phyloP scores from a whole-genome alignment of 495 filamentous ascomycete species.

The Trichoderma gamsii region DNA sequence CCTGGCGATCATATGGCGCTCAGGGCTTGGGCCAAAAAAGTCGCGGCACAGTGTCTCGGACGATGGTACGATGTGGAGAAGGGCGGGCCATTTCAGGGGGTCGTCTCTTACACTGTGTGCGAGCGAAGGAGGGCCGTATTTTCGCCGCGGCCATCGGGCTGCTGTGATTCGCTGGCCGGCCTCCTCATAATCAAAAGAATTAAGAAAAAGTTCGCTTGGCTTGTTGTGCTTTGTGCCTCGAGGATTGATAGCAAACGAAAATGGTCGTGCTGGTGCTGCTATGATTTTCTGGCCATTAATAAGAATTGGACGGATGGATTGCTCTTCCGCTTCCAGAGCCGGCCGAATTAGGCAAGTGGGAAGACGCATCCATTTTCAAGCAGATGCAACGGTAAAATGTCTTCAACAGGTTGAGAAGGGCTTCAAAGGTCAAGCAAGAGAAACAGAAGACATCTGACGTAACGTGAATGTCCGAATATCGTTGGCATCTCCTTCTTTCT shows the following conservation, averaged over 20 bases:
- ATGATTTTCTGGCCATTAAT: not conserved
- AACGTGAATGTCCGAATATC: not conserved
- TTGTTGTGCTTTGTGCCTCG: not conserved
- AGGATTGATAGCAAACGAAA: not conserved
- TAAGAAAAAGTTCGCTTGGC: not conserved
- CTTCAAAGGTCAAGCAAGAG: not conserved
- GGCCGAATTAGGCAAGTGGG: constrained; percentile 6
- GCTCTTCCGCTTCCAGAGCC: not conserved
- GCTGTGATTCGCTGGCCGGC: not conserved
- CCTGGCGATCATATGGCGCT: constrained; percentile 11
- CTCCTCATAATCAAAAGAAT: too few species aligned
- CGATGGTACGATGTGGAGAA: constrained; percentile 4
- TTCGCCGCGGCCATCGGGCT: constrained; percentile 1
- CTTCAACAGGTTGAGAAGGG: not conserved
- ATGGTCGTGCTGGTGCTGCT: not conserved
- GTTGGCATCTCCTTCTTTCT: too few species aligned
- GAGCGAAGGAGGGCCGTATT: not conserved
- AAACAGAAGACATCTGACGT: not conserved
- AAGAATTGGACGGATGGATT: not conserved
- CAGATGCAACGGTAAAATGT: not conserved
- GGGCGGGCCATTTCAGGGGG: constrained; percentile 8
- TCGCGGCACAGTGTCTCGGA: constrained; percentile 10
- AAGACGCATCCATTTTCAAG: constrained; percentile 14
- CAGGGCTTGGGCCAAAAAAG: constrained; percentile 3
- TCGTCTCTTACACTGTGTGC: constrained; percentile 8